Evolutionary conservation across 2,329 filamentous ascomycete genomes (phyloP).

Genomic region (Ceratocystis cubensis): DNA sequence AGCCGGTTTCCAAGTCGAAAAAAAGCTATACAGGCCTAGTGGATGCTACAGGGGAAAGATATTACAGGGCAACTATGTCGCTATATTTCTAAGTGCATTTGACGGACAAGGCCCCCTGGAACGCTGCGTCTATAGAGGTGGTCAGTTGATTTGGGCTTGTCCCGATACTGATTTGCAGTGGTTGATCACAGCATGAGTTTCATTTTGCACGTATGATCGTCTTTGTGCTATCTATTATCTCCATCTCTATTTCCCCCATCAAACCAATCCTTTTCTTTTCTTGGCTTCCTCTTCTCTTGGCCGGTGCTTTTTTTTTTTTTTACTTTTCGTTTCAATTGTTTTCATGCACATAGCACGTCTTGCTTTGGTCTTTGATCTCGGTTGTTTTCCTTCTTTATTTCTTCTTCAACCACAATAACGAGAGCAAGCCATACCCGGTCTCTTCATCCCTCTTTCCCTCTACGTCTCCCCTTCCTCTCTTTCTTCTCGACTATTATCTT

Average conservation of each 20-base stretch:
- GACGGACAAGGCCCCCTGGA: background rate
- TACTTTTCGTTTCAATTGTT: background rate
- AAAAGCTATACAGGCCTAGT: no score
- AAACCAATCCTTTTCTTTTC: background rate
- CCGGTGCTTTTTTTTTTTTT: background rate
- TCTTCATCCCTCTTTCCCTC: background rate
- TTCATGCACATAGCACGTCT: background rate
- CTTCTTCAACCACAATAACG: slow-evolving; percentile 1
- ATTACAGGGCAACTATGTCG: no score
- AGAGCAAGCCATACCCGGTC: background rate
- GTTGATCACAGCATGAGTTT: slow-evolving; percentile 2
- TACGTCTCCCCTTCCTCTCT: no score
- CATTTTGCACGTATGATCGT: background rate
- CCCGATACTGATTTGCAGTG: background rate
- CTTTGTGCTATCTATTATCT: background rate
- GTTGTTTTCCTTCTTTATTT: slow-evolving; percentile 9
- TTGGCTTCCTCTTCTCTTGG: background rate
- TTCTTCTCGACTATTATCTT: background rate
- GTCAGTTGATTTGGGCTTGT: slow-evolving; percentile 3
- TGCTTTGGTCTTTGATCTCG: slow-evolving; percentile 8
- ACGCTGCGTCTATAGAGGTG: background rate
- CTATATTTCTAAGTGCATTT: no score
- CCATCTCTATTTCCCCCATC: background rate
- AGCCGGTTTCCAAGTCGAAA: no score
- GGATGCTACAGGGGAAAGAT: no score